These are phyloP conservation scores for Curvularia eragrostidis DNA, from an alignment of 2,329 filamentous ascomycete genomes.

Conservation along the genomic window DNA sequence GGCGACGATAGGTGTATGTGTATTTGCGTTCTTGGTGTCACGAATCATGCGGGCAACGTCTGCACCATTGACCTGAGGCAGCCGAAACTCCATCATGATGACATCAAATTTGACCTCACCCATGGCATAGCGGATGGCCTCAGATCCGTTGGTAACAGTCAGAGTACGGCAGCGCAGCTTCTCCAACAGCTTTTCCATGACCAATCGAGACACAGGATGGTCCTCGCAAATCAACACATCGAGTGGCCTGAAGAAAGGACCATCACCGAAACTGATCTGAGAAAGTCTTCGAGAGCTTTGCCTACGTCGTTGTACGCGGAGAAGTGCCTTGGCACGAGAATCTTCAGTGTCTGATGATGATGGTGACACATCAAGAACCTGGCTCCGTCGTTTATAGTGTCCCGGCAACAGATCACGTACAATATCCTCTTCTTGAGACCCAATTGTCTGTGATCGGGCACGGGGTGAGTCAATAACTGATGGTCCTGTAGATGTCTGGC, in stretches of 20 bases:
- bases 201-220: conserved; percentile 92
- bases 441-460: conserved; percentile 87
- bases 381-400: conserved; percentile 90
- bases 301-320: conserved; percentile 91
- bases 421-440: conserved; percentile 89
- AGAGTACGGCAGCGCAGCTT: conserved; percentile 95
- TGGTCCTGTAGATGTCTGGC: conserved; percentile 36
- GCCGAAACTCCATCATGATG: conserved; percentile 96
- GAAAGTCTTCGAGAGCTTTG: conserved; percentile 95
- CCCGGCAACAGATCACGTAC: conserved; percentile 68
- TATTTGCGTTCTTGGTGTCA: conserved; percentile 94
- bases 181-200: conserved; percentile 98
- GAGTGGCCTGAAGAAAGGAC: conserved; percentile 85
- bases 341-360: conserved; percentile 98
- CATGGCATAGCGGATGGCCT: conserved; percentile 91
- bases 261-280: conserved; percentile 83
- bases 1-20: conserved; percentile 91
- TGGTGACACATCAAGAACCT: conserved; percentile 94
- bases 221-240: conserved; percentile 98
- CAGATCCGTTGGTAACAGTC: conserved; percentile 85
- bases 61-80: conserved; percentile 92
- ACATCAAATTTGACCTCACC: conserved; percentile 99
- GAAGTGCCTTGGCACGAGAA: conserved; percentile 84
- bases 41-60: conserved; percentile 98
- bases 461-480: conserved; percentile 60